Percentiles rank a stretch among this genome's conserved stretches.
Conservation (phyloP, 2,329 filamentous ascomycete species). For the Hypoxylon rubiginosum region DNA sequence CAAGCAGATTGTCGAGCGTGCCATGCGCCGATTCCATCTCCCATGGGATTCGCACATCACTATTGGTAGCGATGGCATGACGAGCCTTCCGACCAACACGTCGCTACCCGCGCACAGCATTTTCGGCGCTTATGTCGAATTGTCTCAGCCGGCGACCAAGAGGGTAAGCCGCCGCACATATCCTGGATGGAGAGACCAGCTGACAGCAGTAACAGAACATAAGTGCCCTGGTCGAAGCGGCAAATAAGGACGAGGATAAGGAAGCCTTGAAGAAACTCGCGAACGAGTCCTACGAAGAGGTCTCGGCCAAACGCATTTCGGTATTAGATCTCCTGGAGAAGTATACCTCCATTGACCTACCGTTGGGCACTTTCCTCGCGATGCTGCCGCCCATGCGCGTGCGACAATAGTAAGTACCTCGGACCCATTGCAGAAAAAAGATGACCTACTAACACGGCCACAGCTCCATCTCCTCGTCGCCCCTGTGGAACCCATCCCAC, state of each 20-base stretch:
- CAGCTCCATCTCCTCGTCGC: conserved; percentile 80
- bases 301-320: conserved; percentile 70
- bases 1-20: conserved; percentile 70
- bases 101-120: conserved; percentile 74
- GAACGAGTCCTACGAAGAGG: conserved; percentile 61
- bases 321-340: conserved; percentile 78
- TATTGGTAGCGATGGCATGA: conserved; percentile 66
- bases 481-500: conserved; percentile 68
- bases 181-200: neutral
- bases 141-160: conserved; percentile 79
- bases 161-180: conserved; percentile 58
- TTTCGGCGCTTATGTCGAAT: conserved; percentile 78
- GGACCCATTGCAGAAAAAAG: conserved; percentile 45
- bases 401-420: conserved; percentile 77
- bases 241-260: conserved; percentile 46
- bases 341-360: conserved; percentile 70
- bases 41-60: conserved; percentile 77
- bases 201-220: conserved; percentile 55
- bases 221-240: conserved; percentile 49
- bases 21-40: conserved; percentile 74
- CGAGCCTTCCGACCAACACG: conserved; percentile 66
- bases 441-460: conserved; percentile 34
- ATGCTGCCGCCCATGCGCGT: conserved; percentile 83
- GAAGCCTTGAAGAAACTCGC: conserved; percentile 62
- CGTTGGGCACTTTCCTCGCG: conserved; percentile 75